Conservation (phyloP, 805 yeast genomes). For the Jamesozyma rosinii region DNA sequence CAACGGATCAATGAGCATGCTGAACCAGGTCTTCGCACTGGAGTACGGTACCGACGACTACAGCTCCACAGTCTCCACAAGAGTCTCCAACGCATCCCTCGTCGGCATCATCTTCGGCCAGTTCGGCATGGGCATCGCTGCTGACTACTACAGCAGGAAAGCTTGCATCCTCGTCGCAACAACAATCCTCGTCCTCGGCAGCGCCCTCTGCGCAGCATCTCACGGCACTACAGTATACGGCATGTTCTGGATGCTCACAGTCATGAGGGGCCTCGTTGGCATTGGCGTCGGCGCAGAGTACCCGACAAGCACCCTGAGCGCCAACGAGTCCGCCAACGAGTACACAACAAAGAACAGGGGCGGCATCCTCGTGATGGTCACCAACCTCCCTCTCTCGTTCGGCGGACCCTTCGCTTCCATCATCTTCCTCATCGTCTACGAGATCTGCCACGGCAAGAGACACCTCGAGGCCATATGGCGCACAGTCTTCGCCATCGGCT, state of each 20-base stretch:
- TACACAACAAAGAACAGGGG: conserved; percentile 5
- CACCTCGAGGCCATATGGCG: conserved; percentile 4
- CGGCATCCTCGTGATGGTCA: conserved; percentile 3
- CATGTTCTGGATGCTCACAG: conserved; percentile 6
- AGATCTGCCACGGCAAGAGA: conserved; percentile 1
- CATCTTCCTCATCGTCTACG: conserved; percentile 2
- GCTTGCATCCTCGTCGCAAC: conserved; percentile 4
- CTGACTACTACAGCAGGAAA: conserved; percentile 4
- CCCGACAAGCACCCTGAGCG: conserved; percentile 5
- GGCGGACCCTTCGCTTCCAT: conserved; percentile 3
- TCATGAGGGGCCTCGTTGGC: conserved; percentile 5
- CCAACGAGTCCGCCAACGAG: conserved; percentile 5
- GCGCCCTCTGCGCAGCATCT: conserved; percentile 4
- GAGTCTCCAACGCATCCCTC: conserved; percentile 5
- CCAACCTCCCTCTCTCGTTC: conserved; percentile 2
- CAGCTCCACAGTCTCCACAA: conserved; percentile 3
- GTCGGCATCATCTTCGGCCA: conserved; percentile 6
- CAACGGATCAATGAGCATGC: conserved; percentile 5
- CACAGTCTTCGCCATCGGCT: conserved; percentile 3
- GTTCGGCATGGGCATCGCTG: conserved; percentile 5
- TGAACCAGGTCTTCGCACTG: conserved; percentile 3
- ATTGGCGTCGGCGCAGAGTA: conserved; percentile 6
- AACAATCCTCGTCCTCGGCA: conserved; percentile 2
- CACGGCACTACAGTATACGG: conserved; percentile 4
- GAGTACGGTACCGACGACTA: conserved; percentile 4